Evolutionary conservation across 2,329 filamentous ascomycete species (phyloP).

Genomic region (Cryphonectria japonica): DNA sequence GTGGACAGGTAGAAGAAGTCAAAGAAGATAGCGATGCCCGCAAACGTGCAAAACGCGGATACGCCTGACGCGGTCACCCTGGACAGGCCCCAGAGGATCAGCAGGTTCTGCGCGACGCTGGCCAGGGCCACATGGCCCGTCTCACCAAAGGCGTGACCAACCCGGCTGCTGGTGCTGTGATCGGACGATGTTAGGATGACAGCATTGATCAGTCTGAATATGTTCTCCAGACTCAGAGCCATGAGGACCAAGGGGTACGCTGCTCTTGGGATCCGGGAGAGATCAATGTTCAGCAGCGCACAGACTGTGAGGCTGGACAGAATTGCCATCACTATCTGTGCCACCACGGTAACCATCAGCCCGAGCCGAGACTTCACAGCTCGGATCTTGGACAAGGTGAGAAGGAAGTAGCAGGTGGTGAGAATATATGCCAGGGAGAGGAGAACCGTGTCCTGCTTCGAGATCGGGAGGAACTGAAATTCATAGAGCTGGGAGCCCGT

Average conservation of each 20-base stretch:
- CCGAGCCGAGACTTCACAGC: slow-evolving; percentile 78
- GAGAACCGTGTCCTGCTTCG: slow-evolving; percentile 64
- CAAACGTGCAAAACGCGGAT: slow-evolving; percentile 75
- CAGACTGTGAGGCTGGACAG: slow-evolving; percentile 81
- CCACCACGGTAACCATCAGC: slow-evolving; percentile 70
- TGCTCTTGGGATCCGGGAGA: slow-evolving; percentile 74
- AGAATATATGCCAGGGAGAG: slow-evolving; percentile 68
- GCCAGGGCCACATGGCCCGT: slow-evolving; percentile 72
- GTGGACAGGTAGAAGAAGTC: slow-evolving; percentile 80
- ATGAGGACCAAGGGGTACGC: slow-evolving; percentile 79
- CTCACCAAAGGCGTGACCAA: slow-evolving; percentile 74
- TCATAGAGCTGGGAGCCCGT: slow-evolving; percentile 69
- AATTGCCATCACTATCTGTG: slow-evolving; percentile 72
- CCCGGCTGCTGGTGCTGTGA: slow-evolving; percentile 68
- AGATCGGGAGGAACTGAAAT: slow-evolving; percentile 78
- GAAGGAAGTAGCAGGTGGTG: slow-evolving; percentile 66
- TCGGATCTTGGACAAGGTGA: slow-evolving; percentile 69
- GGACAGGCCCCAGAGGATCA: slow-evolving; percentile 68
- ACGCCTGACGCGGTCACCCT: slow-evolving; percentile 70
- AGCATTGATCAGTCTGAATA: slow-evolving; percentile 77
- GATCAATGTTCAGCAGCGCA: slow-evolving; percentile 73
- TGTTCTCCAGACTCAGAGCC: slow-evolving; percentile 77
- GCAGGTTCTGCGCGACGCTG: slow-evolving; percentile 69
- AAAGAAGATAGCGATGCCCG: slow-evolving; percentile 73
- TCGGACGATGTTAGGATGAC: slow-evolving; percentile 73